A percentile compares a stretch with the other conserved stretches of the same genome.
phyloP scores from a whole-genome alignment of 805 yeast species.

The Candida nitratophila region DNA sequence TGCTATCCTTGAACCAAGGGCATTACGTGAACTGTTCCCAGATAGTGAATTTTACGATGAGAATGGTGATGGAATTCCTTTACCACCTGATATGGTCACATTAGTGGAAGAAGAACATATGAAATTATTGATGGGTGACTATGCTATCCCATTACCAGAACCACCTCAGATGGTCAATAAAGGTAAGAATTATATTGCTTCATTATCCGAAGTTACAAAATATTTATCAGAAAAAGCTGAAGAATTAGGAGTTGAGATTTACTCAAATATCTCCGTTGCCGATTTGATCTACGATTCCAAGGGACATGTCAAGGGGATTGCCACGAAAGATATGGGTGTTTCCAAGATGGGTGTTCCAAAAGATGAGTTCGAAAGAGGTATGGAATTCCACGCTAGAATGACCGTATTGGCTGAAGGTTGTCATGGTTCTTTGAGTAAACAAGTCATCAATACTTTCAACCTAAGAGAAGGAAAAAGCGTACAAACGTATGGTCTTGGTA shows the following conservation, averaged over 20 bases:
- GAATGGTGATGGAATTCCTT: constrained; percentile 53
- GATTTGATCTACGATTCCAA: constrained; percentile 63
- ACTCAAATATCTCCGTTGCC: constrained; percentile 82
- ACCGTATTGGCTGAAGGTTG: constrained; percentile 98
- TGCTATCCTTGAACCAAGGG: constrained; percentile 88
- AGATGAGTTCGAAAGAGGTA: constrained; percentile 85
- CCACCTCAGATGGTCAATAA: constrained; percentile 86
- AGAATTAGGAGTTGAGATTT: constrained; percentile 87
- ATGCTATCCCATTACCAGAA: constrained; percentile 71
- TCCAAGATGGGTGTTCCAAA: constrained; percentile 70
- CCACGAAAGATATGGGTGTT: constrained; percentile 90
- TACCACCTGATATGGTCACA: constrained; percentile 74
- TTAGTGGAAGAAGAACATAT: constrained; percentile 68
- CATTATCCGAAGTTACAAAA: constrained; percentile 73
- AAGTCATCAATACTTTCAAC: constrained; percentile 60
- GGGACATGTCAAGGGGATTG: constrained; percentile 74
- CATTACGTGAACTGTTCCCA: constrained; percentile 77
- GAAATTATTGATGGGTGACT: constrained; percentile 54
- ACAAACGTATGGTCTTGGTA: constrained; percentile 93
- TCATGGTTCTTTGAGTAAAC: constrained; percentile 87
- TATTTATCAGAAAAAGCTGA: constrained; percentile 86
- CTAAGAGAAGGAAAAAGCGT: constrained; percentile 58
- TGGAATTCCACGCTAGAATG: constrained; percentile 90
- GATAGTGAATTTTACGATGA: constrained; percentile 49
- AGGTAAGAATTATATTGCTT: constrained; percentile 78